Conservation (phyloP, 495 filamentous ascomycete genomes). For the Cercophora samala region DNA sequence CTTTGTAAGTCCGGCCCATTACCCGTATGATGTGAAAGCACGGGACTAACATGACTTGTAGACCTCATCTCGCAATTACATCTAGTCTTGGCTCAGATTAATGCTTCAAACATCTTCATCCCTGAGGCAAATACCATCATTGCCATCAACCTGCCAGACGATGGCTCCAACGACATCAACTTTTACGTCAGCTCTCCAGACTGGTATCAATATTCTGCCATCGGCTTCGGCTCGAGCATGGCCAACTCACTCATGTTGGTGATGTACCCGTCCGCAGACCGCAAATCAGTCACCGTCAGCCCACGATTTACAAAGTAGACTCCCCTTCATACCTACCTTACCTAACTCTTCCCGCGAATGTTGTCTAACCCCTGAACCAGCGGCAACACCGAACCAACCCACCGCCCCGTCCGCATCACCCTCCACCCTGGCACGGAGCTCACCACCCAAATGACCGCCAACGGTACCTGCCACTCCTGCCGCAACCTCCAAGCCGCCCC, state of each 20-base stretch:
- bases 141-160: constrained; percentile 26
- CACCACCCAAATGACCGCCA: constrained; percentile 39
- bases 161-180: constrained; percentile 32
- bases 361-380: constrained; percentile 4
- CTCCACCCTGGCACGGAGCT: constrained; percentile 29
- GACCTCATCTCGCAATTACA: constrained; percentile 9
- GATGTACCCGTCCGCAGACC: constrained; percentile 26
- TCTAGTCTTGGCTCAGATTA: constrained; percentile 8
- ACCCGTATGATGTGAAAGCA: background rate
- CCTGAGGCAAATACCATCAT: constrained; percentile 25
- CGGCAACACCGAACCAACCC: constrained; percentile 50
- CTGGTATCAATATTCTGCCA: constrained; percentile 30
- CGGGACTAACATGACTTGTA: background rate
- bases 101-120: constrained; percentile 24
- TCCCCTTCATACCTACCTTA: background rate
- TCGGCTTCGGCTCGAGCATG: constrained; percentile 33
- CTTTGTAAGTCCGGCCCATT: background rate
- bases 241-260: constrained; percentile 27
- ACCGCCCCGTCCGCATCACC: constrained; percentile 39
- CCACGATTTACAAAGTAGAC: constrained; percentile 23
- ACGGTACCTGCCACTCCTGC: constrained; percentile 50
- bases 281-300: constrained; percentile 24
- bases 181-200: constrained; percentile 27
- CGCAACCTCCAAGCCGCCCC: constrained; percentile 36
- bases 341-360: background rate